Percentiles rank a stretch among this genome's conserved stretches.
These are phyloP conservation scores for Ceratonia siliqua DNA, from an alignment of 306 rosid genomes.

Conservation along the genomic window DNA sequence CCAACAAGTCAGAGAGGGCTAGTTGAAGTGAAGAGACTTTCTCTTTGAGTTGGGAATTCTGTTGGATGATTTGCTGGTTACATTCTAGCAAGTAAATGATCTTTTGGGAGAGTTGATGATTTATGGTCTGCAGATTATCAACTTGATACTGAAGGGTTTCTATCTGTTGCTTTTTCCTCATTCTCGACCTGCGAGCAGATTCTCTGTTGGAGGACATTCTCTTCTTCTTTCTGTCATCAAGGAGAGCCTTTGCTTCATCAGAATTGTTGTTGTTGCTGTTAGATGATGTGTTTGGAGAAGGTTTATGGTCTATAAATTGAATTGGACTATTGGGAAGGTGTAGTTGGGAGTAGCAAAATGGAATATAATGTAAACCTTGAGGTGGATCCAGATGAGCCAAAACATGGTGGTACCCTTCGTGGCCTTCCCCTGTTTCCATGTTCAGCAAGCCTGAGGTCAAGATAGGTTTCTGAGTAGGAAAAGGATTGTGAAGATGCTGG, in stretches of 20 bases:
- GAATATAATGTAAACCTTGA: slow-evolving; percentile 36
- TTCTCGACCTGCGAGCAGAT: slow-evolving; percentile 70
- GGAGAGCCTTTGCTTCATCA: slow-evolving; percentile 61
- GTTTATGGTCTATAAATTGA: slow-evolving; percentile 34
- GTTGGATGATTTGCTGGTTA: slow-evolving; percentile 45
- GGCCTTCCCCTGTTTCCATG: slow-evolving; percentile 35
- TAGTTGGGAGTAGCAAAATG: slow-evolving; percentile 37
- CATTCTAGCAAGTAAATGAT: slow-evolving; percentile 50
- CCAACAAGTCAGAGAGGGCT: slow-evolving; percentile 31
- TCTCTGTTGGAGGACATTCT: slow-evolving; percentile 84
- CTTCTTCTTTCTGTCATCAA: slow-evolving; percentile 68
- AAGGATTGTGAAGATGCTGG: slow-evolving; percentile 26
- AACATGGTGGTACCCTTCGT: background rate
- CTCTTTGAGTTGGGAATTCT: slow-evolving; percentile 45
- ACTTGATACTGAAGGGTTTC: slow-evolving; percentile 43
- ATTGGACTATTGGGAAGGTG: slow-evolving; percentile 34
- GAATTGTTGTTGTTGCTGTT: slow-evolving; percentile 59
- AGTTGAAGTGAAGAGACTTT: slow-evolving; percentile 46
- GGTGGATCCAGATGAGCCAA: slow-evolving; percentile 23
- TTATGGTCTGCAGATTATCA: slow-evolving; percentile 38
- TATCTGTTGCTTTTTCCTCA: slow-evolving; percentile 65
- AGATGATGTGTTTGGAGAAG: slow-evolving; percentile 42
- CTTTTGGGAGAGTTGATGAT: slow-evolving; percentile 44
- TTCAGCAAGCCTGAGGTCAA: slow-evolving; percentile 14
- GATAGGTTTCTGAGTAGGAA: slow-evolving; percentile 30